Conservation (phyloP, 2,329 filamentous ascomycete species). For the Fusarium multiceps region DNA sequence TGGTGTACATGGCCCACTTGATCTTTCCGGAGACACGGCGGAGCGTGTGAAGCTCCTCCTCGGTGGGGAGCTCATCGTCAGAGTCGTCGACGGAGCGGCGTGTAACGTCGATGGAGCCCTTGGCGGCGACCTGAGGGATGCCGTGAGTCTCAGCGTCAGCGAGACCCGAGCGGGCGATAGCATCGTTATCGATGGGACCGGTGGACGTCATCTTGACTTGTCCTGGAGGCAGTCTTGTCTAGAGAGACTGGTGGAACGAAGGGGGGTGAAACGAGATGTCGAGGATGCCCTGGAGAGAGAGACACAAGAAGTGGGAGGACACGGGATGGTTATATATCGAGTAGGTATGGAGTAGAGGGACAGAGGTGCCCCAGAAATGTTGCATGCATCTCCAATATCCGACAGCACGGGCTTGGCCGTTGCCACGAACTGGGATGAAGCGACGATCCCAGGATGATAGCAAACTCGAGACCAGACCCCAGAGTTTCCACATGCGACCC, state of each 20-base stretch:
- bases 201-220: slow-evolving; percentile 50
- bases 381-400: slow-evolving; percentile 17
- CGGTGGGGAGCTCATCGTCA: slow-evolving; percentile 60
- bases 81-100: slow-evolving; percentile 47
- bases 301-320: background rate
- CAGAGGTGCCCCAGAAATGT: background rate
- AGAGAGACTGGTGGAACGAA: background rate
- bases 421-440: slow-evolving; percentile 16
- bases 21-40: slow-evolving; percentile 72
- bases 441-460: slow-evolving; percentile 25
- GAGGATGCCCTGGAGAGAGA: slow-evolving; percentile 14
- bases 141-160: slow-evolving; percentile 48
- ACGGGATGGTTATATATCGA: slow-evolving; percentile 30
- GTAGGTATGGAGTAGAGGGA: slow-evolving; percentile 5
- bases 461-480: slow-evolving; percentile 11
- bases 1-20: slow-evolving; percentile 73
- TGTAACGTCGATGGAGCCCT: slow-evolving; percentile 47
- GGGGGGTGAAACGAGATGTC: slow-evolving; percentile 5
- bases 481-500: slow-evolving; percentile 7
- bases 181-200: slow-evolving; percentile 52
- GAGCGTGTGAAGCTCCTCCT: slow-evolving; percentile 71
- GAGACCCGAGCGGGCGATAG: slow-evolving; percentile 50
- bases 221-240: slow-evolving; percentile 3
- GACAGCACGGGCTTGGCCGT: slow-evolving; percentile 28
- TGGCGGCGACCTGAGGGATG: slow-evolving; percentile 42